Percentiles rank a stretch among this genome's conserved stretches.
phyloP scores from a whole-genome alignment of 2,329 filamentous ascomycete genomes.

The Cladosporium phlei region DNA sequence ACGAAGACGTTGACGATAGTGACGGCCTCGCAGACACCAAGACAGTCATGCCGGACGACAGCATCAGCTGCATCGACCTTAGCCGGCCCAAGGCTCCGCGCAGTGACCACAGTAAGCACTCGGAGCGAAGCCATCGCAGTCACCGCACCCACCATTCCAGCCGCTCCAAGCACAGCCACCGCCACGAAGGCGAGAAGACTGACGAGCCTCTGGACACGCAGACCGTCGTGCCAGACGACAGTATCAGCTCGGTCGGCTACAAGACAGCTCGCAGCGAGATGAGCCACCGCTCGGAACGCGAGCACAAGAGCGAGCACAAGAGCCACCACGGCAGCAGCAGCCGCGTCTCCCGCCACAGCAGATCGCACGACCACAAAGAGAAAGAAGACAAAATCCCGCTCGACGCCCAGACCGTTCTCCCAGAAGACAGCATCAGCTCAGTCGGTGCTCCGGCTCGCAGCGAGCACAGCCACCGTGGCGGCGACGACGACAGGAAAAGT shows the following conservation, averaged over 20 bases:
- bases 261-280: conserved; percentile 9
- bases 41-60: conserved; percentile 46
- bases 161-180: conserved; percentile 8
- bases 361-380: conserved; percentile 15
- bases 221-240: conserved; percentile 46
- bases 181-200: conserved; percentile 21
- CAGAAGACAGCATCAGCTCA: conserved; percentile 12
- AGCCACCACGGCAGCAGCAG: conserved; percentile 2
- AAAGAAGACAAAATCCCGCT: conserved; percentile 16
- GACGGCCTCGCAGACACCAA: conserved; percentile 39
- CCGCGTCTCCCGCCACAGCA: conserved; percentile 5
- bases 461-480: conserved; percentile 5
- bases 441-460: conserved; percentile 4
- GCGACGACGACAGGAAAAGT: background rate
- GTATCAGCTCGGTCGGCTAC: conserved; percentile 39
- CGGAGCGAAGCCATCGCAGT: conserved; percentile 6
- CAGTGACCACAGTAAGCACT: conserved; percentile 7
- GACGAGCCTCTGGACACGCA: conserved; percentile 39
- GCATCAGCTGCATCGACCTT: conserved; percentile 40
- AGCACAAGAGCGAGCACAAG: background rate
- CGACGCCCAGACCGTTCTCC: conserved; percentile 2
- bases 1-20: conserved; percentile 24
- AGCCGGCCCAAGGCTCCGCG: conserved; percentile 4
- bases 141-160: conserved; percentile 4
- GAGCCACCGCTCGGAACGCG: conserved; percentile 5